Conservation (phyloP, 106 monocot genomes). For the Dendrobium catenatum region DNA sequence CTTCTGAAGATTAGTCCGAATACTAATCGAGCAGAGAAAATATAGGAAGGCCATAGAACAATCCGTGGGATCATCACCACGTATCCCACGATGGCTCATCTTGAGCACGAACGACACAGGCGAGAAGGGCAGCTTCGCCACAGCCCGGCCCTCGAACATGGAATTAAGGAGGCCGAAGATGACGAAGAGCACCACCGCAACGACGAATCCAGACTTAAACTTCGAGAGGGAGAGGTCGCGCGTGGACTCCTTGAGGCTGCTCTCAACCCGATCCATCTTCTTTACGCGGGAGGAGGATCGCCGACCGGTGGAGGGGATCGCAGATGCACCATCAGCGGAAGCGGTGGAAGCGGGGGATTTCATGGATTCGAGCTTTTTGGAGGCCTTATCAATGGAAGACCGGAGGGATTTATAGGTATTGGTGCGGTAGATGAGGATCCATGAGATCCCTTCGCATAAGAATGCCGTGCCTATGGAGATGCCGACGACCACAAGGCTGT, state of each 20-base stretch:
- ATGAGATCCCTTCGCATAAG: conserved; percentile 93
- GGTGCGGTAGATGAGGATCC: conserved; percentile 97
- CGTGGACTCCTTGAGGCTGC: conserved; percentile 77
- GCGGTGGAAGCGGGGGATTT: conserved; percentile 32
- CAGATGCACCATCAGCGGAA: conserved; percentile 9
- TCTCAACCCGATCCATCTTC: conserved; percentile 96
- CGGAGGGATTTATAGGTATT: conserved; percentile 88
- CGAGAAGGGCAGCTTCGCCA: conserved; percentile 91
- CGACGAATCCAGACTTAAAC: conserved; percentile 97
- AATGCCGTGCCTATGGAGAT: conserved; percentile 80
- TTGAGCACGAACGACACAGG: conserved; percentile 69
- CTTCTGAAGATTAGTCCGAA: conserved; percentile 97
- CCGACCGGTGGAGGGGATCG: neutral
- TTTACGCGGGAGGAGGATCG: conserved; percentile 41
- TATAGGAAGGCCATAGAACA: conserved; percentile 98
- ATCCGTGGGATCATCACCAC: conserved; percentile 74
- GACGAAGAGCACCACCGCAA: conserved; percentile 85
- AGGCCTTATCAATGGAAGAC: conserved; percentile 79
- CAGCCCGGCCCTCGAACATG: conserved; percentile 82
- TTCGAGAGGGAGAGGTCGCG: conserved; percentile 93
- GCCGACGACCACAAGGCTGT: conserved; percentile 51
- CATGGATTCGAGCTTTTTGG: conserved; percentile 88
- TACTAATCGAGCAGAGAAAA: conserved; percentile 89
- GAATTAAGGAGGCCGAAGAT: conserved; percentile 97
- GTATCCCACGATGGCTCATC: conserved; percentile 94